Evolutionary conservation across 805 yeast genomes (phyloP).

Genomic region (Kazachstania psychrophila): DNA sequence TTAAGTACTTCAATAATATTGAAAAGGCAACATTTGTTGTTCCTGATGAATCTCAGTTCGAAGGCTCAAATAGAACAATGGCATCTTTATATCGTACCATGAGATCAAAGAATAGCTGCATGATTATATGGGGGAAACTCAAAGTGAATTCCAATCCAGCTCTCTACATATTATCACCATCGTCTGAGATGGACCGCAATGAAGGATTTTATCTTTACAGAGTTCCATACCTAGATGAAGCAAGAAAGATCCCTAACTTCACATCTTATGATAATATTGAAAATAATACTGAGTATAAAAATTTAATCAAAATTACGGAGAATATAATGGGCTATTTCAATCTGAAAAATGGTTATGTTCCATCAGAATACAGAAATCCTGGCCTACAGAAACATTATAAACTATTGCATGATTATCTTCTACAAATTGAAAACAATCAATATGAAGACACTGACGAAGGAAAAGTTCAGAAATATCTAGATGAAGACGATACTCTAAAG

Average conservation of each 20-base stretch:
- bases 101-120: slow-evolving; percentile 42
- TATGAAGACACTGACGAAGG: slow-evolving; percentile 15
- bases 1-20: slow-evolving; percentile 43
- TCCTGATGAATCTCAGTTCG: slow-evolving; percentile 51
- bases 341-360: slow-evolving; percentile 42
- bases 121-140: slow-evolving; percentile 63
- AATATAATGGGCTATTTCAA: slow-evolving; percentile 34
- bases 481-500: slow-evolving; percentile 31
- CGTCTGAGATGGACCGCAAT: slow-evolving; percentile 31
- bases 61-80: slow-evolving; percentile 60
- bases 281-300: slow-evolving; percentile 14
- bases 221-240: slow-evolving; percentile 68
- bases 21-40: slow-evolving; percentile 53
- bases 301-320: slow-evolving; percentile 18
- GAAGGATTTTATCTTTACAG: slow-evolving; percentile 65
- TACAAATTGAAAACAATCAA: slow-evolving; percentile 38
- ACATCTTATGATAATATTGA: slow-evolving; percentile 5
- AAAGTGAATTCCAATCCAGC: slow-evolving; percentile 46
- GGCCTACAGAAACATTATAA: slow-evolving; percentile 57
- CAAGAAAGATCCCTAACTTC: slow-evolving; percentile 50
- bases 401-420: slow-evolving; percentile 51
- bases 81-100: slow-evolving; percentile 58
- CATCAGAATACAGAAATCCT: slow-evolving; percentile 56
- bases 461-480: slow-evolving; percentile 8
- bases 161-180: slow-evolving; percentile 52